Evolutionary conservation across 2,329 filamentous ascomycete species (phyloP), one percentile per base, ranked within the genome.

Genomic region (Hypoxylon sp.): DNA sequence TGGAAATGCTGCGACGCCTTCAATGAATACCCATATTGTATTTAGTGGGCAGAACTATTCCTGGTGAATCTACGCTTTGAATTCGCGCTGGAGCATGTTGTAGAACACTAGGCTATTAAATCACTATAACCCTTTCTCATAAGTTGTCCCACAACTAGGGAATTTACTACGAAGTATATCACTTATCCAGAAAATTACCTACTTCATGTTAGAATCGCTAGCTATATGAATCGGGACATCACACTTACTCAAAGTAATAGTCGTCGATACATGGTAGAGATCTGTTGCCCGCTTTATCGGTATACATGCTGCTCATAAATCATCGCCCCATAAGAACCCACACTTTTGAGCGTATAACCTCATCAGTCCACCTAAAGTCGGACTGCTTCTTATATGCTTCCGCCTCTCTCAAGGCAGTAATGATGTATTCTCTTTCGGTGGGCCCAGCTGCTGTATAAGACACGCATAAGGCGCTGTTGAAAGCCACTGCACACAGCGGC

Each of bases 401-500:
- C 6, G 39, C 29, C 19, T 63, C 59, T 17, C 19, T 33, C 48
- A 70, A 10, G 2, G 52, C 14, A 11, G 9, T 26, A n/a, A 64
- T 51, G 5, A 70, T 17, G 19, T 67, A 67, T 35, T 35, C 42
- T 13, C 55, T 53, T 10, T 56, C 37, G 1, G 39, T 22, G 5
- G 53, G 63, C 2, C 31, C 59, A 8, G 55, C 63, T 8, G 55
- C 33, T 9, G 39, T 35, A 29, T 70, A 70, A 5, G 63, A 67
- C 2, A 67, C 44, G 14, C 63, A 57, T 29, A 67, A 55, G 13
- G 53, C 35, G 14, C 47, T 58, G 14, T 54, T 57, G 24, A 67
- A 67, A 14, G 60, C 29, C 1, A 64, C 50, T 10, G 56, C 47
- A 29, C 64, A 53, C 19, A 70, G 48, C 1, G 64, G 67, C n/a